Evolutionary conservation across 768 basidiomycete genomes (phyloP), one percentile per base, ranked within the genome.

Genomic region (Amanita muscaria): DNA sequence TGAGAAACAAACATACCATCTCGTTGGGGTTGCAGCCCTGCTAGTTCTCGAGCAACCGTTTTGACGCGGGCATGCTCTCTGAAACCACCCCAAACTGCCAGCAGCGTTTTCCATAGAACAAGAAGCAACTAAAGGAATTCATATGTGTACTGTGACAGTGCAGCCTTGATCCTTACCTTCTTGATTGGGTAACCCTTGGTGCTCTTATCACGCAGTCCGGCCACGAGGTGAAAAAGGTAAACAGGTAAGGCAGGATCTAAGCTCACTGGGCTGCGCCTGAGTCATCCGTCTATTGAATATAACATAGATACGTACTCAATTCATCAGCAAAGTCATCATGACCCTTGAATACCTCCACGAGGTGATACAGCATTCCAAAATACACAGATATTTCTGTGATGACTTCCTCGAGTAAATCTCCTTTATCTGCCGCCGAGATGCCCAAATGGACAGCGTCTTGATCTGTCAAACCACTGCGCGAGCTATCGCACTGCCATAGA

Each of bases 151-250:
- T 12, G 10, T 8, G 19, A 42, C 25, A 12, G 19, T 9, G 10
- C 31, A 19, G 15, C 10, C 21, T 30, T 38, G 42, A 32, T 44
- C 48, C 43, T 16, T 42, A 88, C 92, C 77, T 97, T 97, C 67
- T 98, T 99, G 54, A 96, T 87, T 0, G 96, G 96, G 64, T 96
- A 99, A 4, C 89, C 89, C 57, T 88, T 92, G 2, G 90, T 86
- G 57, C 85, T 87, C 66, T 91, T 90, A 60, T 98, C 94, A 52
- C 89, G 81, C 32, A 97, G 67, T 32, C 83, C 80, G 18, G 90
- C 83, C n/a, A 97, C 83, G 37, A 92, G 75, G 43, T 84, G 83
- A 67, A 96, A 89, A 14, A 98, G 69, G 57, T 92, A 92, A 5
- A 94, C 81, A 1, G 94, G 93, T 16, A 98, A 66, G 10, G 96